Base-by-base conservation (phyloP, 2,329 filamentous ascomycete species). In the Epicoccum nigrum region DNA sequence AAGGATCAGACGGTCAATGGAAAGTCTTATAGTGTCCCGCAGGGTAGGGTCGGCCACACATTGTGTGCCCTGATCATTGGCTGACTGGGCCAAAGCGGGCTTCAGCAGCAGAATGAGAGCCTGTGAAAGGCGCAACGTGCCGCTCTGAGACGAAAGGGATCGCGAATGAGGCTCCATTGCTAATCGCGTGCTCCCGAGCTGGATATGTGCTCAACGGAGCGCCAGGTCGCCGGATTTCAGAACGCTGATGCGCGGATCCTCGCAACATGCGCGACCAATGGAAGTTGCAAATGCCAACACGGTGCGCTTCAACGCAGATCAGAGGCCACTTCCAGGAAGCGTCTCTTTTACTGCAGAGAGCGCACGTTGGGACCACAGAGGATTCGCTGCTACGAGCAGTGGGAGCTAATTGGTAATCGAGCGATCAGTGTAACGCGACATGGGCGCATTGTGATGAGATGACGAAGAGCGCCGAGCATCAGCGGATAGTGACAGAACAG, bases 81-180 rank as follows among this genome's bases (percentile, higher is more conserved):
- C 47, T 35, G 67, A 51, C 34, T 57, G 56, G 55, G 64, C 64
- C 48, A 69, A 53, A 55, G 55, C 55, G 34, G 60, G 54, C 52
- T 52, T 66, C 46, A 72, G 59, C 59, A 71, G 57, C 56, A 64
- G 54, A 58, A 71, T 47, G 57, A 72, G 61, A 62, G 69, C 64
- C 66, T 71, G 67, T 69, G 69, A 69, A 65, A 72, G 62, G 50
- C 55, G 63, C 55, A 68, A 68, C 65, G 68, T 67, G 64, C 66
- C 68, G 67, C 63, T 58, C 32, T 64, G 62, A 56, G 61, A 56
- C 45, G 53, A 55, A 47, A 54, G 56, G 54, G 54, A 56, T 62
- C 57, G 68, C 67, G 68, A 72, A 70, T 72, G 61, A 66, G 67
- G 62, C 60, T 71, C 66, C 71, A 73, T 73, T 45, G 46, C 52